phyloP scores from a whole-genome alignment of 2,329 filamentous ascomycete genomes.

The Hortaea sp. region DNA sequence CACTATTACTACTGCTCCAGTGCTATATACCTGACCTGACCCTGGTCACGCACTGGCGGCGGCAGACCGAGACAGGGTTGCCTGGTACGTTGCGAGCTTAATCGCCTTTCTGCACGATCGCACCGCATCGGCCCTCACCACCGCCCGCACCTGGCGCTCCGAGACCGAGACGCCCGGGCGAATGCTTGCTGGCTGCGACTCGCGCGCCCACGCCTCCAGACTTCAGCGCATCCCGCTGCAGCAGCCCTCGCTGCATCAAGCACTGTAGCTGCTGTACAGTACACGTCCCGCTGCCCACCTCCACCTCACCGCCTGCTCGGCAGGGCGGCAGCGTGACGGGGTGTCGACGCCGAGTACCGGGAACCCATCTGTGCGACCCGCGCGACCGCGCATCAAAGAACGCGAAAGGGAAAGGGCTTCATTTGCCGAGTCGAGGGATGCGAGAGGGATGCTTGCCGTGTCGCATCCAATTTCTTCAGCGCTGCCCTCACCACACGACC shows the following conservation, averaged over 20 bases:
- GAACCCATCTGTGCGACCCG: slow-evolving; percentile 12
- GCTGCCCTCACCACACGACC: slow-evolving; percentile 18
- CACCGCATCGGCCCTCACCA: not conserved
- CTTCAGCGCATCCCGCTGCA: slow-evolving; percentile 9
- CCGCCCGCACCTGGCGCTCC: too few relatives aligned
- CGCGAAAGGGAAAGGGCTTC: slow-evolving; percentile 1
- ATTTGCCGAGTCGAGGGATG: slow-evolving; percentile 16
- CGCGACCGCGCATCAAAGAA: too few relatives aligned
- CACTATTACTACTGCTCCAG: too few relatives aligned
- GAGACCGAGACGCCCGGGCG: too few relatives aligned
- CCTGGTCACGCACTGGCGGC: not conserved
- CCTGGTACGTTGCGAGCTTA: slow-evolving; percentile 6
- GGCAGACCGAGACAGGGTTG: not conserved
- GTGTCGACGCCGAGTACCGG: slow-evolving; percentile 8
- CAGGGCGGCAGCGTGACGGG: slow-evolving; percentile 15
- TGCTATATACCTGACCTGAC: slow-evolving; percentile 8
- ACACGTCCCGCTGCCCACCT: slow-evolving; percentile 2
- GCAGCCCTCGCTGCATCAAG: slow-evolving; percentile 5
- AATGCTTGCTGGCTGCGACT: too few relatives aligned
- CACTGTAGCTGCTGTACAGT: too few relatives aligned
- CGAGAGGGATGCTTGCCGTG: slow-evolving; percentile 26
- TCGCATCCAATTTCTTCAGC: slow-evolving; percentile 21
- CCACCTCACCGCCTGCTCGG: slow-evolving; percentile 14
- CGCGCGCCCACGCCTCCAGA: not conserved
- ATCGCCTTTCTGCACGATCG: slow-evolving; percentile 7